Evolutionary conservation across 768 basidiomycete genomes (phyloP).

Genomic region (Harrya chromipes): DNA sequence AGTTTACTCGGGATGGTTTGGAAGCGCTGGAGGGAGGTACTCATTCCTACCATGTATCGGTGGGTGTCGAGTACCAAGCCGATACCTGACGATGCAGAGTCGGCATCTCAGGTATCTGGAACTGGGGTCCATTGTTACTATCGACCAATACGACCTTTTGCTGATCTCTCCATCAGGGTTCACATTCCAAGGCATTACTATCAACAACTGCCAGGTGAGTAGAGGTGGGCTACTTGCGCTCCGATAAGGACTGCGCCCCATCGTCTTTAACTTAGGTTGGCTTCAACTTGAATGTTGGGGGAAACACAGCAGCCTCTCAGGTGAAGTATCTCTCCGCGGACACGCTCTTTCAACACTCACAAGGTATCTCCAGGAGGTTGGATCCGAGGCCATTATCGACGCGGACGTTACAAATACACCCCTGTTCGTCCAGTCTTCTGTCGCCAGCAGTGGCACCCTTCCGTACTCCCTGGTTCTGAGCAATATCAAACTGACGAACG

Average conservation of each 20-base stretch:
- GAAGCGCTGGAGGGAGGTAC: constrained; percentile 35
- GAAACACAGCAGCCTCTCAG: constrained; percentile 29
- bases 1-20: constrained; percentile 29
- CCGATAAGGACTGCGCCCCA: not conserved
- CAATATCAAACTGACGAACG: constrained; percentile 34
- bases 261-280: constrained; percentile 31
- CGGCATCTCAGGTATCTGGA: constrained; percentile 37
- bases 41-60: constrained; percentile 58
- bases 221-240: not conserved
- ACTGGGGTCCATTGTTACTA: constrained; percentile 36
- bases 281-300: constrained; percentile 44
- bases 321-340: constrained; percentile 16
- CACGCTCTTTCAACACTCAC: not conserved
- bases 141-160: not conserved
- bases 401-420: constrained; percentile 43
- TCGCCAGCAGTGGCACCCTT: constrained; percentile 23
- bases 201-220: constrained; percentile 36
- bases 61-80: constrained; percentile 62
- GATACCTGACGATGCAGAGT: constrained; percentile 1
- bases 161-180: constrained; percentile 35
- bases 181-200: constrained; percentile 51
- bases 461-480: constrained; percentile 36
- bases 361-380: constrained; percentile 33
- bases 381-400: constrained; percentile 44
- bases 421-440: constrained; percentile 41